These are phyloP conservation scores for Sporothrix euskadiensis DNA, from an alignment of 2,329 filamentous ascomycete genomes.

Conservation along the genomic window DNA sequence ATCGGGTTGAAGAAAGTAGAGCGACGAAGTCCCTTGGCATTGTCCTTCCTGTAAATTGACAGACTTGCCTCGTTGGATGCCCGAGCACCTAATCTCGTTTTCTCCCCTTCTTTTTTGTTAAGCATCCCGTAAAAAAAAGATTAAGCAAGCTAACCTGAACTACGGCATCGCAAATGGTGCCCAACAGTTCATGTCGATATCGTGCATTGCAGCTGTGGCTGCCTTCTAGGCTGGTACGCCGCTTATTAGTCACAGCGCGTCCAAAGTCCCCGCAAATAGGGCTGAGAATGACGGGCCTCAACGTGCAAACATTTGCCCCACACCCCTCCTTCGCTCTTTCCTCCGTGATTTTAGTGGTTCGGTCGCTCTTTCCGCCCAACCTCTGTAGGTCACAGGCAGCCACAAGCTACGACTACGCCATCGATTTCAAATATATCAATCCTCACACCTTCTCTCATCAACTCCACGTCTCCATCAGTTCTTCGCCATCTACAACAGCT, in stretches of 20 bases:
- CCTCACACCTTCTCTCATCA: not conserved
- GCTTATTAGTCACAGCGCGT: not conserved
- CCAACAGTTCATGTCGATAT: not conserved
- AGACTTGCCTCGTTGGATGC: not conserved
- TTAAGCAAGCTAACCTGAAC: not conserved
- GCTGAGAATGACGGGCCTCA: constrained; percentile 9
- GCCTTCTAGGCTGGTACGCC: not conserved
- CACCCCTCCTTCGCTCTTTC: not conserved
- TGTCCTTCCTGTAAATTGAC: not conserved
- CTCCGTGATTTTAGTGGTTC: not conserved
- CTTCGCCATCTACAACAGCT: not conserved
- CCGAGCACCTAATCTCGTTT: not conserved
- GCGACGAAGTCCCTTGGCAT: not conserved
- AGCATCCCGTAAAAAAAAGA: not conserved
- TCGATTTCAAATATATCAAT: not conserved
- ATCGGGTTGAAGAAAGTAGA: not conserved
- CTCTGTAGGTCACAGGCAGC: not conserved
- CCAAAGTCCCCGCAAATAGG: constrained; percentile 1
- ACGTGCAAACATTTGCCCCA: not conserved
- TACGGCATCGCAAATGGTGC: not conserved
- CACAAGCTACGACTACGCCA: not conserved
- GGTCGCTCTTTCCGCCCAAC: constrained; percentile 12
- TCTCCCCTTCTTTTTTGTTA: not conserved
- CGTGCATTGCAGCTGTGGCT: no score
- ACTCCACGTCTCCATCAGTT: not conserved